phyloP scores from a whole-genome alignment of 2,329 filamentous ascomycete species.

The Trichoderma citrinoviride region DNA sequence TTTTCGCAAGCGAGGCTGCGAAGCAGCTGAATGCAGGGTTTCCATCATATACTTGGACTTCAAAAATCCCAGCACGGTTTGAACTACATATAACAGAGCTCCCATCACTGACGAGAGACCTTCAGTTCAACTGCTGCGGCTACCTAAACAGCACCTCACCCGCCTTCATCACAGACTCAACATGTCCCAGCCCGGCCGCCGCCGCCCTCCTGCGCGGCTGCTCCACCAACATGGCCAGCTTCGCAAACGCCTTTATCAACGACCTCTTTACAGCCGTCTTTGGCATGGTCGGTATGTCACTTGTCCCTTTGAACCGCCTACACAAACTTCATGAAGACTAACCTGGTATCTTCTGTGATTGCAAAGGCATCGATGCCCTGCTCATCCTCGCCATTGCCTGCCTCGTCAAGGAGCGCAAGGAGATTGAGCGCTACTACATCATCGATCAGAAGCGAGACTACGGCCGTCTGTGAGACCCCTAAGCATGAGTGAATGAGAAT shows the following conservation, averaged over 20 bases:
- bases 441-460: conserved; percentile 76
- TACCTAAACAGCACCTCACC: conserved; percentile 71
- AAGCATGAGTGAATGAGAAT: background rate
- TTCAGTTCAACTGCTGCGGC: conserved; percentile 75
- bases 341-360: background rate
- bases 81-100: background rate
- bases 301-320: background rate
- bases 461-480: conserved; percentile 42
- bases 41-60: background rate
- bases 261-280: conserved; percentile 76
- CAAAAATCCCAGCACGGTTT: background rate
- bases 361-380: conserved; percentile 58
- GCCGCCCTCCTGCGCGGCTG: conserved; percentile 71
- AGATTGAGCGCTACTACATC: conserved; percentile 72
- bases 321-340: background rate
- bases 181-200: conserved; percentile 67
- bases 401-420: conserved; percentile 76
- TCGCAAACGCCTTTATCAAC: conserved; percentile 70
- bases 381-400: conserved; percentile 71
- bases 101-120: background rate
- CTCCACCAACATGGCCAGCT: conserved; percentile 63
- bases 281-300: conserved; percentile 64
- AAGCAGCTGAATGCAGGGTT: too few relatives aligned
- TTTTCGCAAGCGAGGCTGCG: too few relatives aligned
- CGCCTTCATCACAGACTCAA: conserved; percentile 66